Evolutionary conservation across 2,329 filamentous ascomycete genomes (phyloP).

Genomic region (Trichoderma semiorbis): DNA sequence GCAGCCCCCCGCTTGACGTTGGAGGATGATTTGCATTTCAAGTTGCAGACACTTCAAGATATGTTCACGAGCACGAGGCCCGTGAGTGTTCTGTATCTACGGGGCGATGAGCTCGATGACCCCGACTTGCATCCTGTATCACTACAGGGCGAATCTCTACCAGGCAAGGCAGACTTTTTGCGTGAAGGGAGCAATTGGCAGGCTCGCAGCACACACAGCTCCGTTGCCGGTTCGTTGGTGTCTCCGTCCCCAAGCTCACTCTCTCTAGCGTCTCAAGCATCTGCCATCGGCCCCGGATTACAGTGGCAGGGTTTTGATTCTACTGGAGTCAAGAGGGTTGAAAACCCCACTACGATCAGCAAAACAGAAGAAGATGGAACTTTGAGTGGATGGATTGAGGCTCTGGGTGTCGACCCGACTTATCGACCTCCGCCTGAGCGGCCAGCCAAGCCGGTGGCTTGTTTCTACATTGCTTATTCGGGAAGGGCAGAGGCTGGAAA

Average conservation of each 20-base stretch:
- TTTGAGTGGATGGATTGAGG: slow-evolving; percentile 82
- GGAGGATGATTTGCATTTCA: slow-evolving; percentile 75
- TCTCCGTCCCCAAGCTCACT: slow-evolving; percentile 65
- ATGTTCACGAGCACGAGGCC: slow-evolving; percentile 85
- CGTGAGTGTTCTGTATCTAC: slow-evolving; percentile 72
- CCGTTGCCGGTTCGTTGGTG: slow-evolving; percentile 59
- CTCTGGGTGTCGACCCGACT: slow-evolving; percentile 79
- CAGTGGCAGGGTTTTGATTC: slow-evolving; percentile 59
- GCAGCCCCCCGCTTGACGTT: slow-evolving; percentile 46
- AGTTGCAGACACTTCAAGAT: slow-evolving; percentile 74
- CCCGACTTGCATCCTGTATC: slow-evolving; percentile 75
- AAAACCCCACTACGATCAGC: slow-evolving; percentile 52
- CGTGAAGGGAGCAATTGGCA: slow-evolving; percentile 51
- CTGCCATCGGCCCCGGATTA: slow-evolving; percentile 38
- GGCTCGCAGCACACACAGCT: slow-evolving; percentile 51
- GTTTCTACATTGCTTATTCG: slow-evolving; percentile 73
- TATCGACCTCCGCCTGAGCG: slow-evolving; percentile 78
- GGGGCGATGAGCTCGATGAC: slow-evolving; percentile 74
- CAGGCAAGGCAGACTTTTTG: slow-evolving; percentile 48
- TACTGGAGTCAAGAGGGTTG: slow-evolving; percentile 46
- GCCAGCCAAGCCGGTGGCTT: slow-evolving; percentile 71
- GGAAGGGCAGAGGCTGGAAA: slow-evolving; percentile 47
- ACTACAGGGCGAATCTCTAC: slow-evolving; percentile 64
- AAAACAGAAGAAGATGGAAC: slow-evolving; percentile 60
- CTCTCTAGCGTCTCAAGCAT: slow-evolving; percentile 57